These are phyloP conservation scores for Trametes cingulata DNA, from an alignment of 768 basidiomycete genomes.

Conservation along the genomic window DNA sequence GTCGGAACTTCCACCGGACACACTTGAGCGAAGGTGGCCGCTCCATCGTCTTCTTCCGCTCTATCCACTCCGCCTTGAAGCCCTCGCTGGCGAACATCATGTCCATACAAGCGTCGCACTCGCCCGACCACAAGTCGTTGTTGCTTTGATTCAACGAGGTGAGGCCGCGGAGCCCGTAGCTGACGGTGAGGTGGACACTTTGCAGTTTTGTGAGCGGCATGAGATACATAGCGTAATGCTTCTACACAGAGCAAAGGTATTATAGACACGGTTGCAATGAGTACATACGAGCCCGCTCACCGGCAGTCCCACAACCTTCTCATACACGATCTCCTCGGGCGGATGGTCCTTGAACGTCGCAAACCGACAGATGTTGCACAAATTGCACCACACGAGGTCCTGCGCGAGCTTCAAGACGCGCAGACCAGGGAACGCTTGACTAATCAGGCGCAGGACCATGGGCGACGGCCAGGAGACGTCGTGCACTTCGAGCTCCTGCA, in stretches of 20 bases:
- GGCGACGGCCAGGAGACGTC: conserved; percentile 21
- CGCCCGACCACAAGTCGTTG: conserved; percentile 15
- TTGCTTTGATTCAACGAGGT: not conserved
- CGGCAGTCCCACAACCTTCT: conserved; percentile 19
- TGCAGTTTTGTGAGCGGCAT: conserved; percentile 7
- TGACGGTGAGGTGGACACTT: conserved; percentile 6
- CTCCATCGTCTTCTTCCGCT: conserved; percentile 11
- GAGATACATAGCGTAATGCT: conserved; percentile 6
- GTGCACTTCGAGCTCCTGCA: conserved; percentile 17
- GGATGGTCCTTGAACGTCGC: conserved; percentile 20
- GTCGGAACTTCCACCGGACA: conserved; percentile 18
- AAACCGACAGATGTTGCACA: conserved; percentile 21
- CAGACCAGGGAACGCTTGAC: conserved; percentile 9
- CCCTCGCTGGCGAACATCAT: conserved; percentile 12
- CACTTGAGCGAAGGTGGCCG: conserved; percentile 9
- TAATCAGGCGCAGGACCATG: conserved; percentile 4
- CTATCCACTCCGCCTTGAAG: conserved; percentile 10
- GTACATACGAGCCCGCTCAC: not conserved
- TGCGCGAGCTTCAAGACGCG: conserved; percentile 15
- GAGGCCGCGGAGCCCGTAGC: conserved; percentile 9
- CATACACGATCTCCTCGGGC: conserved; percentile 15
- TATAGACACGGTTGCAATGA: not conserved
- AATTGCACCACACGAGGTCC: conserved; percentile 18
- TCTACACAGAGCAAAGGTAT: not conserved
- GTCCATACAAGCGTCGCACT: conserved; percentile 22